Conservation (phyloP, 129 eudicot species). For the Helianthus tuberosus region DNA sequence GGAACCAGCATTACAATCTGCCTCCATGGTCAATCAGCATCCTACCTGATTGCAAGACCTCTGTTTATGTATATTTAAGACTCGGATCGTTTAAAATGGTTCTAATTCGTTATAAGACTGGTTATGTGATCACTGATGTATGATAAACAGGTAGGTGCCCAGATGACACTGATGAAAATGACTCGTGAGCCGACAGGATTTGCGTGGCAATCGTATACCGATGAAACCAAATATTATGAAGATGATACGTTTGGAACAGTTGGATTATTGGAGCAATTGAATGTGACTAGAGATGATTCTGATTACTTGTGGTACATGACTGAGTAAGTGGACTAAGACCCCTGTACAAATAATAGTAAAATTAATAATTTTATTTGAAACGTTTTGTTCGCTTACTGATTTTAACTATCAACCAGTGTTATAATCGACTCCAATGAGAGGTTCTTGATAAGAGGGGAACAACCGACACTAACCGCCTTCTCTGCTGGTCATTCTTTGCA, state of each 20-base stretch:
- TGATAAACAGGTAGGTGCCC: conserved; percentile 84
- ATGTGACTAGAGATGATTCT: conserved; percentile 80
- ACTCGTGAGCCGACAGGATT: conserved; percentile 63
- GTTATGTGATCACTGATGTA: neutral
- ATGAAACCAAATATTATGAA: conserved; percentile 62
- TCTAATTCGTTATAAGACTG: neutral
- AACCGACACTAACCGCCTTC: conserved; percentile 72
- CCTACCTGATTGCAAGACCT: conserved; percentile 96
- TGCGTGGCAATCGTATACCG: conserved; percentile 89
- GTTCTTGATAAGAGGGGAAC: conserved; percentile 67
- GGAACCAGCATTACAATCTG: conserved; percentile 66
- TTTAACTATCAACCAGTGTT: conserved; percentile 52
- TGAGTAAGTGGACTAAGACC: conserved; percentile 61
- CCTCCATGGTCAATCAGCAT: conserved; percentile 99
- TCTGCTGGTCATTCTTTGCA: conserved; percentile 99
- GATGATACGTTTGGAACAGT: conserved; percentile 62
- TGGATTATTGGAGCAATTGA: conserved; percentile 91
- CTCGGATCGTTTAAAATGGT: neutral
- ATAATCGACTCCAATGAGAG: conserved; percentile 61
- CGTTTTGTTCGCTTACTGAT: neutral
- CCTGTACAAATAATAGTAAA: neutral
- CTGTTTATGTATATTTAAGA: conserved; percentile 51
- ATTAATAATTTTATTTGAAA: neutral
- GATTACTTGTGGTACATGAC: conserved; percentile 98
- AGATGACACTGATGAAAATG: conserved; percentile 86